Evolutionary conservation across 768 basidiomycete species (phyloP).

Genomic region (Amanita pallidorosea): DNA sequence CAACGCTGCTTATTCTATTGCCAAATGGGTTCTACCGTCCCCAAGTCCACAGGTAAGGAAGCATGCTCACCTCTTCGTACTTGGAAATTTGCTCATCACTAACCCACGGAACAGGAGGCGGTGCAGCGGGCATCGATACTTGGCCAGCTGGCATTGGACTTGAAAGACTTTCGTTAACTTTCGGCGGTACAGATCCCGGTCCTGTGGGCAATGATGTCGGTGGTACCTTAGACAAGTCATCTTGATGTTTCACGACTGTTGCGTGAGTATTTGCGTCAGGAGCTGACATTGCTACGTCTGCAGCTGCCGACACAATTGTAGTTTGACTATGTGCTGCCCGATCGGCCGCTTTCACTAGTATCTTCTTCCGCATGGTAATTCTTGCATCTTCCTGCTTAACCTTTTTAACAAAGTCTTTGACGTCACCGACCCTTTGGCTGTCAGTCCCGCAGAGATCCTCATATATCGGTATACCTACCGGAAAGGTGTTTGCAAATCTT

Average conservation of each 20-base stretch:
- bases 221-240: conserved; percentile 9
- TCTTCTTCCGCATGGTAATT: conserved; percentile 43
- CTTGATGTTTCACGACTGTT: conserved; percentile 9
- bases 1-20: conserved; percentile 63
- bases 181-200: conserved; percentile 35
- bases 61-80: conserved; percentile 49
- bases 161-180: conserved; percentile 12
- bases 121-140: conserved; percentile 12
- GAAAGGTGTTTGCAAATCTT: conserved; percentile 56
- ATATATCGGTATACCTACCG: conserved; percentile 32
- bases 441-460: conserved; percentile 2
- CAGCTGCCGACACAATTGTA: conserved; percentile 11
- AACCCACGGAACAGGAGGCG: conserved; percentile 19
- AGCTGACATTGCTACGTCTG: conserved; percentile 5
- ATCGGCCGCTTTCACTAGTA: conserved; percentile 21
- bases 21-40: conserved; percentile 1
- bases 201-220: conserved; percentile 54
- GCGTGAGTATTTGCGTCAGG: conserved; percentile 8
- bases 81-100: conserved; percentile 41
- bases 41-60: neutral
- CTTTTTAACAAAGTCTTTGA: conserved; percentile 66
- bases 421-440: conserved; percentile 49
- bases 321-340: conserved; percentile 17
- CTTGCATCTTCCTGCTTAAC: conserved; percentile 55
- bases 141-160: conserved; percentile 14